Percentiles rank a stretch among this genome's conserved stretches.
phyloP scores from a whole-genome alignment of 106 monocot species.

The Allium cepa region DNA sequence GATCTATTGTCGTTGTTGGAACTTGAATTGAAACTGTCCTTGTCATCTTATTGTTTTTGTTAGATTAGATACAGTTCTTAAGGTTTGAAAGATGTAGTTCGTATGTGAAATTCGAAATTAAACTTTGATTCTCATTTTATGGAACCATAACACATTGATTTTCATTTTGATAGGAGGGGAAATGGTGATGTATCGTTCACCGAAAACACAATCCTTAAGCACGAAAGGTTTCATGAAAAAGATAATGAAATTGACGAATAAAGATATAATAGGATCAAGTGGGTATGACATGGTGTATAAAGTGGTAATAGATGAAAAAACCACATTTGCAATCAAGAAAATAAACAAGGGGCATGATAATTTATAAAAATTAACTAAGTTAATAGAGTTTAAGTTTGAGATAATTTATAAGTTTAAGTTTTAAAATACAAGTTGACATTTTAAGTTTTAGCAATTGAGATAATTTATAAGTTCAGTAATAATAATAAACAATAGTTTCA shows the following conservation, averaged over 20 bases:
- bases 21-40: too few relatives aligned
- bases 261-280: slow-evolving; percentile 80
- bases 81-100: background rate
- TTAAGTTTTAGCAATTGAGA: too few relatives aligned
- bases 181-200: slow-evolving; percentile 65
- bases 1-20: too few relatives aligned
- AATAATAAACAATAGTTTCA: too few relatives aligned
- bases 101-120: background rate
- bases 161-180: slow-evolving; percentile 40
- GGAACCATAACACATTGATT: background rate
- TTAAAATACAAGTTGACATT: too few relatives aligned
- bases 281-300: slow-evolving; percentile 77
- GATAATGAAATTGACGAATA: slow-evolving; percentile 69
- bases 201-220: slow-evolving; percentile 34
- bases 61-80: background rate
- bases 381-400: too few relatives aligned
- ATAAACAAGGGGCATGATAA: slow-evolving; percentile 56
- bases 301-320: slow-evolving; percentile 35
- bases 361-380: too few relatives aligned
- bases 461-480: too few relatives aligned
- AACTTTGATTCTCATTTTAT: background rate
- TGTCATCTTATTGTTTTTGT: background rate
- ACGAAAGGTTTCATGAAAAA: slow-evolving; percentile 52
- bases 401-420: too few relatives aligned
- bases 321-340: slow-evolving; percentile 75